A percentile compares a stretch with the other conserved stretches of the same genome.
Evolutionary conservation across 2,329 filamentous ascomycete species (phyloP).

Genomic region (Penicillium crustosum): DNA sequence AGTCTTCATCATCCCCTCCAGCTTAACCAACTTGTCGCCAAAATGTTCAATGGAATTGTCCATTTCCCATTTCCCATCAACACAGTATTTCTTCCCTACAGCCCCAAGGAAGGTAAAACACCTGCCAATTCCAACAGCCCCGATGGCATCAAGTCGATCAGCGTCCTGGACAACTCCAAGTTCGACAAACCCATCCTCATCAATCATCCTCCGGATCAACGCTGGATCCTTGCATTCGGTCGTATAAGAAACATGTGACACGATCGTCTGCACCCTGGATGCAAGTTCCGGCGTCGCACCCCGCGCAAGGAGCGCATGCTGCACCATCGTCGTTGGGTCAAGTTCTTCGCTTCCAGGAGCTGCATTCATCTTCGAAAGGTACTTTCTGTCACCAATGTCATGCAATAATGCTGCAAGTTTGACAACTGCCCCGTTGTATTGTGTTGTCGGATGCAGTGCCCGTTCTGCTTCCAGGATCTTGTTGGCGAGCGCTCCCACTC

Average conservation of each 20-base stretch:
- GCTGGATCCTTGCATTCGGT: conserved; percentile 66
- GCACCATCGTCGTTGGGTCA: conserved; percentile 32
- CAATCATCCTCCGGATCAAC: conserved; percentile 62
- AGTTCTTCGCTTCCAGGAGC: conserved; percentile 23
- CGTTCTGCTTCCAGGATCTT: conserved; percentile 59
- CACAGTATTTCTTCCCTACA: conserved; percentile 29
- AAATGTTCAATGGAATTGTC: conserved; percentile 71
- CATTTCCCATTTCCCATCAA: conserved; percentile 49
- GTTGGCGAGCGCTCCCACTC: conserved; percentile 72
- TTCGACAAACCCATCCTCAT: conserved; percentile 60
- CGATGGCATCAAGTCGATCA: conserved; percentile 87
- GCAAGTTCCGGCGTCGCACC: conserved; percentile 62
- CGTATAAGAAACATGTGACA: conserved; percentile 74
- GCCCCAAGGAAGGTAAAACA: conserved; percentile 75
- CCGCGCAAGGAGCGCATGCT: conserved; percentile 29
- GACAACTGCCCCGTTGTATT: conserved; percentile 58
- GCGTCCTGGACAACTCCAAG: conserved; percentile 87
- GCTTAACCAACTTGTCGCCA: conserved; percentile 67
- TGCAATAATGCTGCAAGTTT: conserved; percentile 75
- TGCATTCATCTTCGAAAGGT: conserved; percentile 49
- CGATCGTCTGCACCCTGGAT: conserved; percentile 67
- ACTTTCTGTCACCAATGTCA: conserved; percentile 86
- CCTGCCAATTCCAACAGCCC: conserved; percentile 78
- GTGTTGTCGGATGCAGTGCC: conserved; percentile 25
- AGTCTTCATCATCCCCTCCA: conserved; percentile 64